Base-by-base conservation (phyloP, 192 early-diverging fungal genomes). In the Coemansia sp. region DNA sequence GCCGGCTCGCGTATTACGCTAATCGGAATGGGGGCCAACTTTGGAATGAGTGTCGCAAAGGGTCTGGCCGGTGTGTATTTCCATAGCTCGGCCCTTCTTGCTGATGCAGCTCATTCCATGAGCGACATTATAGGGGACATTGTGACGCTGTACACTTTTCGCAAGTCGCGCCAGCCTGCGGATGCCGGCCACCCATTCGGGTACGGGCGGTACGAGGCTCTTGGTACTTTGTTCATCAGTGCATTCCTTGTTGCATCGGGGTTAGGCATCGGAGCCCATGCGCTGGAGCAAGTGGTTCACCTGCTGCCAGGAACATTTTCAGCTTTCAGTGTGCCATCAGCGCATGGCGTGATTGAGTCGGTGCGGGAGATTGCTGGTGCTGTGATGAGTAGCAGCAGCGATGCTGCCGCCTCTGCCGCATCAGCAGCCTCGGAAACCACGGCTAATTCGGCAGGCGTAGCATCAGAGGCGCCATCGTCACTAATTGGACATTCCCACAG, bases 91-190 rank as follows among this genome's bases (percentile, higher is more conserved):
- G 88, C 91, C 6, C 74, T 95, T 48, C 46, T 95, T 21, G 93
- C 93, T 0, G 93, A 95, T 56, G 93, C 91, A 2, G 85, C 85
- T 4, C 93, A 94, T 77, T 93, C 91, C 37, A 62, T 94, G 46
- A 90, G 88, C 88, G 89, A 90, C 67, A 71, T 90, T 9, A 37
- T 90, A 37, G 86, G 88, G 63, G 93, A 95, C 66, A 74, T 91
- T 59, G 92, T 93, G 5, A 92, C 93, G 18, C 67, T 95, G n/a
- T 92, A 89, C 63, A 87, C 91, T 16, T 92, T 89, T 65, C 82
- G 85, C 48, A 86, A 85, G 69, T 91, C 93, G 39, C 75, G 93
- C 61, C 73, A 71, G 65, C 77, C 84, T 1, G 76, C 87, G 3
- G 88, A 93, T 71, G 65, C 49, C 13, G 59, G 70, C 13, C 89